Conservation (phyloP, 805 yeast genomes). For the Debaryomyces tyrocola region DNA sequence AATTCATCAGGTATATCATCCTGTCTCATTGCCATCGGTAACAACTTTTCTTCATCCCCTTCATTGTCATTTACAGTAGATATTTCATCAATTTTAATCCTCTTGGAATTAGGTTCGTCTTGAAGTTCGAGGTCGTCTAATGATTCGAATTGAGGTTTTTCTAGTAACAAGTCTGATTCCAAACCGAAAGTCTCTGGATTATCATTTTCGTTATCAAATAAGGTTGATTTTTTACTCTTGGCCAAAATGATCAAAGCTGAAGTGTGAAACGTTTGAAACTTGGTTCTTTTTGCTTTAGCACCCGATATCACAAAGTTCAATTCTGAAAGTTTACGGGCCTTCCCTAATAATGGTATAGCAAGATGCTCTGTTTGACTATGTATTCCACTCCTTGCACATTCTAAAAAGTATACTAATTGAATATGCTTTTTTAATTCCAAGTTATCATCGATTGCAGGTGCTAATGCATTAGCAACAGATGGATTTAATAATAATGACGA, state of each 20-base stretch:
- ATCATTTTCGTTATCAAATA: constrained; percentile 19
- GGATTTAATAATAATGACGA: constrained; percentile 41
- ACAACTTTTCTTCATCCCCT: constrained; percentile 36
- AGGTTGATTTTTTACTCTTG: constrained; percentile 36
- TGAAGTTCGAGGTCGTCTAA: constrained; percentile 46
- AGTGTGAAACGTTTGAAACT: constrained; percentile 69
- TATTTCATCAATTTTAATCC: constrained; percentile 41
- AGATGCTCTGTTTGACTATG: constrained; percentile 66
- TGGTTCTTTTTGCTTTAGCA: constrained; percentile 83
- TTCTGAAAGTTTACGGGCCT: constrained; percentile 58
- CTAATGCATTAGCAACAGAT: constrained; percentile 24
- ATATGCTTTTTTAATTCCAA: constrained; percentile 34
- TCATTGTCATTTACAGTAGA: constrained; percentile 18
- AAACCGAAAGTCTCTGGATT: constrained; percentile 60
- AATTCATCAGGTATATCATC: constrained; percentile 62
- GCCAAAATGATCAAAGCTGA: constrained; percentile 80
- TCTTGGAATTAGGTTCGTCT: constrained; percentile 32
- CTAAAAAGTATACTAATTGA: constrained; percentile 56
- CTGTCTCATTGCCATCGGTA: constrained; percentile 63
- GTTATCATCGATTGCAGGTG: constrained; percentile 31
- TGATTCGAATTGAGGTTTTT: constrained; percentile 68
- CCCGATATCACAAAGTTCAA: constrained; percentile 76
- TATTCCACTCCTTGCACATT: constrained; percentile 62
- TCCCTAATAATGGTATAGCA: constrained; percentile 52
- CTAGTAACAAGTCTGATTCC: constrained; percentile 76